A percentile compares a stretch with the other conserved stretches of the same genome.
These are phyloP conservation scores for Prunus mira DNA, from an alignment of 306 rosid genomes.

Conservation along the genomic window DNA sequence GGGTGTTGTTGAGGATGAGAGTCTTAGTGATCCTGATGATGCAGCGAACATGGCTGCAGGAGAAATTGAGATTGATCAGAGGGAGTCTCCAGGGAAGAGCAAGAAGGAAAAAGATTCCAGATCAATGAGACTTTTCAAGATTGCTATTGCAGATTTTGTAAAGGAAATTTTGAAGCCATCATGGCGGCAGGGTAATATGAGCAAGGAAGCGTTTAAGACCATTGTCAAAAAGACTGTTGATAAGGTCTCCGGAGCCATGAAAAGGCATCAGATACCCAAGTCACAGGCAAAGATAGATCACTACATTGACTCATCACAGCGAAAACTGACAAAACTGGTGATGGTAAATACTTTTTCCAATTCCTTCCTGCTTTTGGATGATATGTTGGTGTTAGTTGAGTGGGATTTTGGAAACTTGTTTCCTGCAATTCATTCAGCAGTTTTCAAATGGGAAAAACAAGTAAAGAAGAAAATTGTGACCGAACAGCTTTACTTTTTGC, in stretches of 20 bases:
- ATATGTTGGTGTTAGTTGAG: constrained; percentile 3
- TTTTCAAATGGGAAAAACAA: background rate
- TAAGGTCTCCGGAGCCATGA: constrained; percentile 98
- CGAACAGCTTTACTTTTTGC: background rate
- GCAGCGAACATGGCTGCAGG: constrained; percentile 40
- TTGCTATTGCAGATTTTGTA: constrained; percentile 86
- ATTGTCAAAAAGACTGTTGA: constrained; percentile 97
- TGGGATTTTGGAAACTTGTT: background rate
- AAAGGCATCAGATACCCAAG: constrained; percentile 83
- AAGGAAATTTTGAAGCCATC: constrained; percentile 94
- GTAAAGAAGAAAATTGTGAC: background rate
- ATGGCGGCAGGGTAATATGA: constrained; percentile 98
- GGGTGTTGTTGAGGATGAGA: constrained; percentile 71
- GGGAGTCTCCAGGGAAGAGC: constrained; percentile 64
- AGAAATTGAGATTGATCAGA: constrained; percentile 71
- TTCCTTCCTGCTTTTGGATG: constrained; percentile 5
- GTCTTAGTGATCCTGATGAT: constrained; percentile 50
- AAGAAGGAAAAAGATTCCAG: constrained; percentile 81
- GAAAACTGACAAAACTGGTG: constrained; percentile 92
- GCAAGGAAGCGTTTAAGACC: constrained; percentile 97
- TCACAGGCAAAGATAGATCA: constrained; percentile 83
- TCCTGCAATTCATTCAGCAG: background rate
- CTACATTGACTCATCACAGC: constrained; percentile 83
- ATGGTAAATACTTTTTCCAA: constrained; percentile 53
- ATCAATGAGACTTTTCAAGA: constrained; percentile 77